Percentiles rank a stretch among this genome's conserved stretches.
These are phyloP conservation scores for Colletotrichum endophyticum DNA, from an alignment of 2,329 filamentous ascomycete species.

Conservation along the genomic window DNA sequence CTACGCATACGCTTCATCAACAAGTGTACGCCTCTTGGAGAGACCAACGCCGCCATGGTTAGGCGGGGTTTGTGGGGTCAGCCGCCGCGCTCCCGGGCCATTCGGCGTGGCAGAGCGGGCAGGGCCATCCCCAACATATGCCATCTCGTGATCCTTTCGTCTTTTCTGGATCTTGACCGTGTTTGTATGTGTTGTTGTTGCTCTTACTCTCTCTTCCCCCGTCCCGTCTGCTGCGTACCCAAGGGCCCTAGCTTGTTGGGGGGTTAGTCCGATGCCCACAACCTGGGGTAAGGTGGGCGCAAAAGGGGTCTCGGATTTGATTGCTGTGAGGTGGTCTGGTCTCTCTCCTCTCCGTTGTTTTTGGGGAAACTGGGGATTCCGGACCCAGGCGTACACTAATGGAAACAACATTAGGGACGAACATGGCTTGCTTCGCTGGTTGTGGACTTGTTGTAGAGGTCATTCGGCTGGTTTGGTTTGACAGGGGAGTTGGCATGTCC, in stretches of 20 bases:
- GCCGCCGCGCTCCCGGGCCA: conserved; percentile 19
- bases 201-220: neutral
- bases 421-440: neutral
- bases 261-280: neutral
- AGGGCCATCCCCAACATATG: conserved; percentile 17
- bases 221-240: neutral
- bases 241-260: neutral
- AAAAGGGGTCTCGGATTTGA: conserved; percentile 12
- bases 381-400: neutral
- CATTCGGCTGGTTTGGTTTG: neutral
- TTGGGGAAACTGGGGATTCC: neutral
- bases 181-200: neutral
- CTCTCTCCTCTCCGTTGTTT: neutral
- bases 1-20: neutral
- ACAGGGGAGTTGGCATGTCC: neutral
- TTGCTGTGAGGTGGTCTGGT: neutral
- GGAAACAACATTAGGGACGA: conserved; percentile 6
- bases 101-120: neutral
- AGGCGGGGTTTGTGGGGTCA: conserved; percentile 17
- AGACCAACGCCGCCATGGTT: neutral
- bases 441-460: neutral
- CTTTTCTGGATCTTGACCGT: neutral
- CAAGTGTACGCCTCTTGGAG: neutral
- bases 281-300: conserved; percentile 16
- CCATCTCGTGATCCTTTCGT: conserved; percentile 16